These are phyloP conservation scores for Suhomyces prunicola DNA, from an alignment of 805 yeast species.

Conservation along the genomic window DNA sequence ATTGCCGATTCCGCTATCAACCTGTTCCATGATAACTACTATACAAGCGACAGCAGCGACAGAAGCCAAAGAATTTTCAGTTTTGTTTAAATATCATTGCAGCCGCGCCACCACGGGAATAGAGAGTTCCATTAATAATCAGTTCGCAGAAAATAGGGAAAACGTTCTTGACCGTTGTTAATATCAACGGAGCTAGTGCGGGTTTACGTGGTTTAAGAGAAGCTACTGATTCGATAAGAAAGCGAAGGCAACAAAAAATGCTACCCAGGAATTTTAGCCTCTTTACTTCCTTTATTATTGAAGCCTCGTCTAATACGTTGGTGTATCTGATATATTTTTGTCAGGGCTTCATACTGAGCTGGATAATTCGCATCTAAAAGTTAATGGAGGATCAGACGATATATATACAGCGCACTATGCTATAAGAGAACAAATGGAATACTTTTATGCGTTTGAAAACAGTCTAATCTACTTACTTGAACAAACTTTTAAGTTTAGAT, in stretches of 20 bases:
- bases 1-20: background rate
- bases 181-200: background rate
- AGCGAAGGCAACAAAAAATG: background rate
- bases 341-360: background rate
- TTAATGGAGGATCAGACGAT: background rate
- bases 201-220: background rate
- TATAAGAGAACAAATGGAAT: background rate
- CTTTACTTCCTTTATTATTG: background rate
- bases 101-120: background rate
- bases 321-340: background rate
- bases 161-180: background rate
- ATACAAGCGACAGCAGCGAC: background rate
- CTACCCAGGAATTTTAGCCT: background rate
- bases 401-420: background rate
- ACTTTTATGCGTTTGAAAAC: background rate
- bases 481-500: slow-evolving; percentile 45
- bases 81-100: background rate
- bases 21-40: background rate
- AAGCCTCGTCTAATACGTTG: background rate
- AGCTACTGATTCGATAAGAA: background rate
- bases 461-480: slow-evolving; percentile 20
- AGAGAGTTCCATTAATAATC: background rate
- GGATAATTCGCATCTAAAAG: background rate
- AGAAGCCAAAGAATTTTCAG: background rate
- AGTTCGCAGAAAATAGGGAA: background rate